phyloP scores from a whole-genome alignment of 345 rosid genomes.

The Cardamine occulta region DNA sequence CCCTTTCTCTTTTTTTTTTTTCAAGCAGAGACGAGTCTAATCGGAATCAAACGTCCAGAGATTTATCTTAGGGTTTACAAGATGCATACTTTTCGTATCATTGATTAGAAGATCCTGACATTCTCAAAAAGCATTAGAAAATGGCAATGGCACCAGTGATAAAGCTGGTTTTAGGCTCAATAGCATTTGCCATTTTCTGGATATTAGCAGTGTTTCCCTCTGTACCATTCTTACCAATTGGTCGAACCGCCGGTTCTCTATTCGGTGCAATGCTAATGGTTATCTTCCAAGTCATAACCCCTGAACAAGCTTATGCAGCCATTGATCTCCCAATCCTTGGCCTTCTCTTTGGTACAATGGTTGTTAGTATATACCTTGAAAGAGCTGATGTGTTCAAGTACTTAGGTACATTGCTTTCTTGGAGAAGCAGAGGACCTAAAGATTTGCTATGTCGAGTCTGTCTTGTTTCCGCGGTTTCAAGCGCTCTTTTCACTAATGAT shows the following conservation, averaged over 20 bases:
- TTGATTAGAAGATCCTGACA: not conserved
- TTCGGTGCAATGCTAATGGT: constrained; percentile 91
- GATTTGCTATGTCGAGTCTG: constrained; percentile 74
- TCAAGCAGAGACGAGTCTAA: constrained; percentile 1
- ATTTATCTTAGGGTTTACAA: not conserved
- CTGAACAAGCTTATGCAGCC: constrained; percentile 78
- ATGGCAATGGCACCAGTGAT: constrained; percentile 62
- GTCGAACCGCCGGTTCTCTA: constrained; percentile 90
- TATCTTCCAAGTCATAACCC: constrained; percentile 65
- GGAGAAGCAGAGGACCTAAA: constrained; percentile 75
- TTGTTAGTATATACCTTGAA: constrained; percentile 79
- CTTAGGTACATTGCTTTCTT: constrained; percentile 69
- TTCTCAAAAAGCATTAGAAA: no score
- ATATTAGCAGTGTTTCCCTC: constrained; percentile 82
- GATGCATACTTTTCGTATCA: not conserved
- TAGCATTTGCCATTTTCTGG: constrained; percentile 81
- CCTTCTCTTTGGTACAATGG: constrained; percentile 90
- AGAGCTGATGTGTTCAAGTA: constrained; percentile 81
- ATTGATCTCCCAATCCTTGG: constrained; percentile 86
- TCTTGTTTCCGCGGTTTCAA: constrained; percentile 72
- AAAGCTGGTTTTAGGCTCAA: constrained; percentile 66
- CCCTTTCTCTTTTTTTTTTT: not conserved
- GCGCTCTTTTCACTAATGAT: constrained; percentile 88
- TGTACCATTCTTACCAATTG: constrained; percentile 74
- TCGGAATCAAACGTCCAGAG: not conserved